Base-by-base conservation (phyloP, 495 filamentous ascomycete species). In the Parachaetomium inaequale region DNA sequence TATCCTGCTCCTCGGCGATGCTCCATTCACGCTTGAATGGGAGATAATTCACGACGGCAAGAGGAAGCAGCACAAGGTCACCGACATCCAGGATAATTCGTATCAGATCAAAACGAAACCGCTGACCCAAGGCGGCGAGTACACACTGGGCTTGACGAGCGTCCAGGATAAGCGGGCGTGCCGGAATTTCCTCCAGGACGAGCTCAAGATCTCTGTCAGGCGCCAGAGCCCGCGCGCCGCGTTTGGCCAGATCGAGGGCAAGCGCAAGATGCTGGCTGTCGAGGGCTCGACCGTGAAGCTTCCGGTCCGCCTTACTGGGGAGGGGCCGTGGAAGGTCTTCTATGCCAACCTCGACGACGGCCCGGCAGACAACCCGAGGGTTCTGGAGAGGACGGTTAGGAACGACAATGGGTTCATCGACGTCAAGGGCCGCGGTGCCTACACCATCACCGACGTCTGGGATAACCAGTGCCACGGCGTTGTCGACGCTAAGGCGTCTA, bases 21-120 rank as follows among this genome's bases (percentile, higher is more conserved):
- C 84, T 21, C 94, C 94, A 0, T 96, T 91, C 80, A 88, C 77
- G n/a, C 71, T 98, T 8, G 91, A 96, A 66, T 98, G 96, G 76
- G 94, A 98, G 70, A 76, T 98, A 31, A 82, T 96, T n/a, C 89
- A 98, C 70, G 87, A 88, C 62, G 92, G 92, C 36, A 96, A 89
- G 76, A 83, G 91, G 54, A 85, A 81, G 26, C 87, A 88, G 50
- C 78, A 87, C 62, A 82, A 81, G 25, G 78, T 85, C n/a, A 77
- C 84, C 8, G 82, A 77, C 49, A 88, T 95, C 45, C 77, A 85
- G 15, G 78, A 75, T 14, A 73, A 81, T 23, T 66, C 79, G 19
- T 85, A 86, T 59, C 87, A 80, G 26, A 92, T 98, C 68, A 80
- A 81, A 29, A 98, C 93, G 0, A 81, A 87, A 3, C 80, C 82